These are phyloP conservation scores for Mycena sanguinolenta DNA, from an alignment of 768 basidiomycete species.

Conservation along the genomic window DNA sequence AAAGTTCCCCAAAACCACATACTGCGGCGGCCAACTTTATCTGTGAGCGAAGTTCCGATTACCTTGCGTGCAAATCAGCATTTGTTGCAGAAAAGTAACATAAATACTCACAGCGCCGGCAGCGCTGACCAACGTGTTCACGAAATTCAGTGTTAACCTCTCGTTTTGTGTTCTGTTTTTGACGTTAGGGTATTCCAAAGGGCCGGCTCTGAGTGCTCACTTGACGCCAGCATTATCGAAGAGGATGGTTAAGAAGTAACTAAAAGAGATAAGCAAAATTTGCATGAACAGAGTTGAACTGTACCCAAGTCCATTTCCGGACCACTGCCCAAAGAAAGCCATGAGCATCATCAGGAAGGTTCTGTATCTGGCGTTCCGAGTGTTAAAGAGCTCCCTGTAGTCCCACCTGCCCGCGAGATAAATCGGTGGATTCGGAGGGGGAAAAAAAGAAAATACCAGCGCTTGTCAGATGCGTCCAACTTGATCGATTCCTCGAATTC, in stretches of 20 bases:
- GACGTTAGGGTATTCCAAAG: background rate
- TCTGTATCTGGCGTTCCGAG: constrained; percentile 47
- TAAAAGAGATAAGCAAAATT: constrained; percentile 2
- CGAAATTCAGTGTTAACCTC: constrained; percentile 42
- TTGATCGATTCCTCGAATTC: constrained; percentile 56
- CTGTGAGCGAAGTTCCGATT: constrained; percentile 25
- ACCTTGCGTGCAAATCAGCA: constrained; percentile 2
- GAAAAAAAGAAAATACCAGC: constrained; percentile 46
- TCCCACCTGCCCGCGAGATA: constrained; percentile 43
- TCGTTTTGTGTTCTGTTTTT: constrained; percentile 38
- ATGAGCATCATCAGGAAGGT: constrained; percentile 54
- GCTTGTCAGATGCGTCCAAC: constrained; percentile 56
- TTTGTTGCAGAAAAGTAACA: background rate
- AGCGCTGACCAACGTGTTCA: constrained; percentile 43
- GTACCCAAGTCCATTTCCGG: constrained; percentile 39
- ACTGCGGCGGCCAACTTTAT: constrained; percentile 42
- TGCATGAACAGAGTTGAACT: background rate
- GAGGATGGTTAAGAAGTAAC: constrained; percentile 44
- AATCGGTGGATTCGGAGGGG: background rate
- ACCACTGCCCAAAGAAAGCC: constrained; percentile 52
- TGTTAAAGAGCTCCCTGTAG: constrained; percentile 52
- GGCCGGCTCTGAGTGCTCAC: constrained; percentile 10
- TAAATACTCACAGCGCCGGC: constrained; percentile 35
- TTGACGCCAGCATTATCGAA: constrained; percentile 43
- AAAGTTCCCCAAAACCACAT: constrained; percentile 47